Evolutionary conservation across 2,329 filamentous ascomycete genomes (phyloP).

Genomic region (Colletotrichum zoysiae): DNA sequence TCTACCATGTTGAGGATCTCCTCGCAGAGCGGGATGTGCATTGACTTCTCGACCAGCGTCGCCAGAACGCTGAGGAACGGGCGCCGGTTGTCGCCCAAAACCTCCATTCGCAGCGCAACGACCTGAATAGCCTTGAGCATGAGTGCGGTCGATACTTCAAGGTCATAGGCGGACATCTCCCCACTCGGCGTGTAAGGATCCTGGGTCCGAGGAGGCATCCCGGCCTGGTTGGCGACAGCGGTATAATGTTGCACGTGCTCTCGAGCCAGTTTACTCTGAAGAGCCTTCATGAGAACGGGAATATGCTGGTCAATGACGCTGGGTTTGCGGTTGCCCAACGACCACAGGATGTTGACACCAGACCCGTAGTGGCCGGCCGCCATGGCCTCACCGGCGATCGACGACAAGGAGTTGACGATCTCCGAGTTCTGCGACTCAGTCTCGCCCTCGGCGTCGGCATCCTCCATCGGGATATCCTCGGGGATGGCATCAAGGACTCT

Average conservation of each 20-base stretch:
- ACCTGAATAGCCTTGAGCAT: constrained; percentile 97
- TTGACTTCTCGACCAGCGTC: constrained; percentile 93
- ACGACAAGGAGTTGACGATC: constrained; percentile 85
- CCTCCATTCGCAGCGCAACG: constrained; percentile 91
- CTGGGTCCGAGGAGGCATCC: constrained; percentile 53
- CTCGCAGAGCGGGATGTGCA: constrained; percentile 86
- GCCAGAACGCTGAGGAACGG: constrained; percentile 96
- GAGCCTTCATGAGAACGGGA: constrained; percentile 87
- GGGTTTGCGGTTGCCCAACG: constrained; percentile 85
- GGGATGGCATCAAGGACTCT: constrained; percentile 91
- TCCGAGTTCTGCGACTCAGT: constrained; percentile 86
- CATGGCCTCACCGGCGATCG: constrained; percentile 89
- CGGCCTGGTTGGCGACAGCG: constrained; percentile 64
- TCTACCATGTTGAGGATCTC: constrained; percentile 96
- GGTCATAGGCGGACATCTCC: constrained; percentile 79
- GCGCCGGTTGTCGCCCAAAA: constrained; percentile 87
- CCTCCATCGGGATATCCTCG: constrained; percentile 79
- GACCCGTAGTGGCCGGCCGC: constrained; percentile 85
- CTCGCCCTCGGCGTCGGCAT: constrained; percentile 86
- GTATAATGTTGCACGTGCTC: constrained; percentile 89
- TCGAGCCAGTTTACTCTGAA: constrained; percentile 91
- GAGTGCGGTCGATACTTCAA: constrained; percentile 88
- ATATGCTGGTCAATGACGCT: constrained; percentile 93
- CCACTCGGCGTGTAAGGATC: constrained; percentile 67
- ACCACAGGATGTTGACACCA: constrained; percentile 94